A percentile compares a stretch with the other conserved stretches of the same genome.
These are phyloP conservation scores for Chiua virens DNA, from an alignment of 768 basidiomycete species.

Conservation along the genomic window DNA sequence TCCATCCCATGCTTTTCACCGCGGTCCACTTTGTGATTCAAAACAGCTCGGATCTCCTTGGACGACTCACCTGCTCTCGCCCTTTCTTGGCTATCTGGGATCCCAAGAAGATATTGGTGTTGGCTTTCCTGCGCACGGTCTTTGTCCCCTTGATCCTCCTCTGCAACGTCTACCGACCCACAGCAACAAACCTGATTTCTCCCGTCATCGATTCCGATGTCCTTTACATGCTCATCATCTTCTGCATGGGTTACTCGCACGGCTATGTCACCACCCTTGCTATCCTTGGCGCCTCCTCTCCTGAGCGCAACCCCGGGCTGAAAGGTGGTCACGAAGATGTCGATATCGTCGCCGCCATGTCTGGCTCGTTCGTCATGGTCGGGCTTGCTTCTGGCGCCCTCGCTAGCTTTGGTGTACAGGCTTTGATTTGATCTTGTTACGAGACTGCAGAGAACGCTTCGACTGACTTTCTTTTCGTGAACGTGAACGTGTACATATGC, in stretches of 20 bases:
- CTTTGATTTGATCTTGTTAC: constrained; percentile 19
- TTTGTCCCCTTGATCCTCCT: constrained; percentile 84
- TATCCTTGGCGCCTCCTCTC: constrained; percentile 79
- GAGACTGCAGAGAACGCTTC: too few species aligned
- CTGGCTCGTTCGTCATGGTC: constrained; percentile 73
- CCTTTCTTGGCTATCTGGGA: constrained; percentile 67
- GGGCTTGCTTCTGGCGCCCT: constrained; percentile 75
- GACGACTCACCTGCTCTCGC: constrained; percentile 64
- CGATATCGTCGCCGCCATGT: constrained; percentile 80
- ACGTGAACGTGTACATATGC: too few species aligned
- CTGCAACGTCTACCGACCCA: constrained; percentile 71
- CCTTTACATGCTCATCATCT: constrained; percentile 67
- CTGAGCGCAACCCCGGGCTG: constrained; percentile 71
- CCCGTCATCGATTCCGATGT: constrained; percentile 69
- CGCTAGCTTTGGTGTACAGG: constrained; percentile 74
- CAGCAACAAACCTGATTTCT: constrained; percentile 23
- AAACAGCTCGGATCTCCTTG: constrained; percentile 67
- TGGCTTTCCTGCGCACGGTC: constrained; percentile 66
- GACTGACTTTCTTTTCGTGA: too few species aligned
- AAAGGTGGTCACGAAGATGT: constrained; percentile 70
- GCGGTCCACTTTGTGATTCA: constrained; percentile 74
- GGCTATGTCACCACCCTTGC: constrained; percentile 76
- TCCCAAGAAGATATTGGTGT: constrained; percentile 52
- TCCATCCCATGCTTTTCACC: constrained; percentile 77
- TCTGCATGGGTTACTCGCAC: constrained; percentile 69